phyloP scores from a whole-genome alignment of 2,329 filamentous ascomycete genomes.

The Cladosporium oxysporum region DNA sequence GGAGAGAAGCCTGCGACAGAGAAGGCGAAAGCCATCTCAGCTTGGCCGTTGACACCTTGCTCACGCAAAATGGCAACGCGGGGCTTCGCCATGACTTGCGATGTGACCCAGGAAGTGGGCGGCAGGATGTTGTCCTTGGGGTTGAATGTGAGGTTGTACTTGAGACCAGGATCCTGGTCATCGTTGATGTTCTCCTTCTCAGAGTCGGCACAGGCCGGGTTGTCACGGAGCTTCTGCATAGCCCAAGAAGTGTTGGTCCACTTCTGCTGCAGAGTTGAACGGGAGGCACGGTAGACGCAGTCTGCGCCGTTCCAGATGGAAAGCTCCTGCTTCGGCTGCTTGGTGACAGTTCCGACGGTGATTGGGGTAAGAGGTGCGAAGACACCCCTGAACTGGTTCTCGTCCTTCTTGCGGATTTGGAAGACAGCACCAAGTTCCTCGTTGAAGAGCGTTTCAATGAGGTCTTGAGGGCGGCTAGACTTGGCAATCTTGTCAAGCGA shows the following conservation, averaged over 20 bases:
- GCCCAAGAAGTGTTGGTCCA: conserved; percentile 88
- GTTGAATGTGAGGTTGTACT: conserved; percentile 79
- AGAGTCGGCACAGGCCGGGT: conserved; percentile 79
- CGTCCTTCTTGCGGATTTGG: conserved; percentile 83
- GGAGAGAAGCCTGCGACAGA: conserved; percentile 86
- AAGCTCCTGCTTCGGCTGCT: conserved; percentile 70
- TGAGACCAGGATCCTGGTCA: conserved; percentile 75
- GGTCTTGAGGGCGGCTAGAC: conserved; percentile 55
- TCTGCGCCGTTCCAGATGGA: conserved; percentile 71
- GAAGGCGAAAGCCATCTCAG: conserved; percentile 99
- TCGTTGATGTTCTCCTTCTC: conserved; percentile 78
- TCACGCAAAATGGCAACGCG: conserved; percentile 91
- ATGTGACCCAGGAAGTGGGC: conserved; percentile 62
- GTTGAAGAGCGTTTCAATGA: conserved; percentile 84
- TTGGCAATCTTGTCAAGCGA: conserved; percentile 75
- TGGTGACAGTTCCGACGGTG: conserved; percentile 77
- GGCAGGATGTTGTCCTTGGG: conserved; percentile 76
- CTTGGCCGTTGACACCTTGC: conserved; percentile 91
- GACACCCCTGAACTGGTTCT: conserved; percentile 81
- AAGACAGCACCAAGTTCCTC: conserved; percentile 96
- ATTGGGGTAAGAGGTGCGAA: conserved; percentile 82
- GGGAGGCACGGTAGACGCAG: conserved; percentile 67
- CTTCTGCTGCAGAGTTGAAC: conserved; percentile 76
- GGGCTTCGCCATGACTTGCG: conserved; percentile 63
- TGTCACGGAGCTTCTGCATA: conserved; percentile 89